These are phyloP conservation scores for Begonia fuchsioides DNA, from an alignment of 306 rosid genomes.

Conservation along the genomic window DNA sequence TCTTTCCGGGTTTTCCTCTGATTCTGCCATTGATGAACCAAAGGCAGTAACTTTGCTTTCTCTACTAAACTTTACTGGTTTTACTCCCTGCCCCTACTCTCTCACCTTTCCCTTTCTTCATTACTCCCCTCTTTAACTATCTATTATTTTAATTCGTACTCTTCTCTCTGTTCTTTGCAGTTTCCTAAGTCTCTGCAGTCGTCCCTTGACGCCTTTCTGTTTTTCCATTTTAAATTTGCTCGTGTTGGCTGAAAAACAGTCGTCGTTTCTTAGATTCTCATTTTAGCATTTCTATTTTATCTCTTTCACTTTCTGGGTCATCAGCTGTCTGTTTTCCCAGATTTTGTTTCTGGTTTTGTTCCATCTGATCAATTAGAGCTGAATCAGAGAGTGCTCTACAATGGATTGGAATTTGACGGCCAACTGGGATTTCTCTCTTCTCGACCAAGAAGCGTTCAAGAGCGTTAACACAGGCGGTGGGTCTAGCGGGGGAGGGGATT, in stretches of 20 bases:
- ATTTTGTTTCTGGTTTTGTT: neutral
- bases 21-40: neutral
- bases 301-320: neutral
- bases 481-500: too few relatives aligned
- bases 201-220: neutral
- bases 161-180: slow-evolving; percentile 7
- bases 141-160: slow-evolving; percentile 6
- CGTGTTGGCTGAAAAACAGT: slow-evolving; percentile 10
- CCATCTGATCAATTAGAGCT: slow-evolving; percentile 15
- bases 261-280: neutral
- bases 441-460: slow-evolving; percentile 37
- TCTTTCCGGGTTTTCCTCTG: slow-evolving; percentile 17
- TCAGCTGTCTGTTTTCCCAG: neutral
- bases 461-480: slow-evolving; percentile 34
- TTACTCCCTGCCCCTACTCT: slow-evolving; percentile 10
- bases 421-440: slow-evolving; percentile 58
- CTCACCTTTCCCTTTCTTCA: slow-evolving; percentile 6
- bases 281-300: too few relatives aligned
- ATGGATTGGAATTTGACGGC: slow-evolving; percentile 95
- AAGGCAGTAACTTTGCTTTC: neutral
- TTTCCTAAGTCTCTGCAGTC: slow-evolving; percentile 29
- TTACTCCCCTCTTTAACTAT: slow-evolving; percentile 5
- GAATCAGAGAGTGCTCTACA: slow-evolving; percentile 5
- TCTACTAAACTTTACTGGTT: slow-evolving; percentile 25
- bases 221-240: slow-evolving; percentile 5